Evolutionary conservation across 2,329 filamentous ascomycete genomes (phyloP), one percentile per base, ranked within the genome.

Genomic region (Zelopaecilomyces penicillatus): DNA sequence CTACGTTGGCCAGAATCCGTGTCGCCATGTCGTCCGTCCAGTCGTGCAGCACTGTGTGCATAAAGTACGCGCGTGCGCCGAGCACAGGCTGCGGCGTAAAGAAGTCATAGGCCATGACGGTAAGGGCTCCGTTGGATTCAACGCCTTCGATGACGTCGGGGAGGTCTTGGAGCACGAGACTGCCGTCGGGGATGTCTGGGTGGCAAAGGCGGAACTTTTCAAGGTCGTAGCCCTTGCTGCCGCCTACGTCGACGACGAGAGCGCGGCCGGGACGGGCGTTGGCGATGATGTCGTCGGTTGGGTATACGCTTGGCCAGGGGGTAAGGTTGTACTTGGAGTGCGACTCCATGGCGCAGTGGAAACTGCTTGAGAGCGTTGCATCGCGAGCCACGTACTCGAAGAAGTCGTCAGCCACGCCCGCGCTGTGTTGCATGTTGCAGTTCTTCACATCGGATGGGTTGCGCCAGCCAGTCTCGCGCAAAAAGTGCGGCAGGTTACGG

Each of bases 31-130:
- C 58, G 28, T 74, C 68, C 0, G 66, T 60, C 71, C 71, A 75
- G 52, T 75, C 70, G 49, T 76, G 73, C 4, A 76, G 52, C 19
- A 76, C 71, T 46, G 64, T 63, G 29, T 71, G 68, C 49, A 75
- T 60, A 35, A 74, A 60, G 50, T 73, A 76, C 50, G 54, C 58
- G 5, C 60, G 60, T 0, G 68, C 68, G 3, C 65, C 67, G 27
- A 55, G 60, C 6, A 71, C 49, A 0, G 65, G 65, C 42, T 71
- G 67, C 5, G 61, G 56, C 0, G 56, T 61, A 44, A 69, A 57
- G 37, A 59, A 57, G 42, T 69, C 61, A 45, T 70, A 59, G 2
- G 52, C 48, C 42, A 56, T 54, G 3, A 55, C 49, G 4, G 53
- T 50, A 39, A 69, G 61, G 1, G 54, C 54, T 28, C 50, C 42